Evolutionary conservation across 2,329 filamentous ascomycete species (phyloP), one percentile per base, ranked within the genome.

Genomic region (Teratosphaeria destructans): DNA sequence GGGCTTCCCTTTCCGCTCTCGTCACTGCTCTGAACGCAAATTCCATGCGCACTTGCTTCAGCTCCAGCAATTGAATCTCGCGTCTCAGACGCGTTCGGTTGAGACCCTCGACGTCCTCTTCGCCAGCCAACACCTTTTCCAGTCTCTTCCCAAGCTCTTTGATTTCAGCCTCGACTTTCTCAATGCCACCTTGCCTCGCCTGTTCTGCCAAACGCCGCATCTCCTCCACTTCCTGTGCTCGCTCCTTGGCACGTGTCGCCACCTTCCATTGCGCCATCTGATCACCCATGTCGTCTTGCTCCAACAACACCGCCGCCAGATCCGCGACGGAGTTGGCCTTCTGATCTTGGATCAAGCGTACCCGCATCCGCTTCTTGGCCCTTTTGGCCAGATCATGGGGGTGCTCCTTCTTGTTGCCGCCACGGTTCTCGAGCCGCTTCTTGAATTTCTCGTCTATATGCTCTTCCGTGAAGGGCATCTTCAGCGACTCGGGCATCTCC

Each of bases 291-390:
- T 73, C 66, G 52, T 79, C 73, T 65, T 83, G 80, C 61, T 79
- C 75, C 29, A 71, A 62, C 57, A 86, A 68, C 3, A 85, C 81
- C 23, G 81, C 79, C 0, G 83, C 82, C 27, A 85, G 69, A 66
- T 86, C 84, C 5, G 83, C 84, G 23, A 85, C 77, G 52, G 76
- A 79, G 59, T 83, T 85, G n/a, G 82, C 82, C 69, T 82, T 84
- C 69, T 86, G 84, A 67, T 86, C 76, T 82, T 85, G 85, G 53
- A 86, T 74, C 59, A 75, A 75, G n/a, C 78, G 79, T 26, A 79
- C 75, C 61, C 78, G 77, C 70, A 81, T 79, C 63, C 76, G 78
- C 71, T 65, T 77, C 75, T 64, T 73, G 66, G 60, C 66, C 70
- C 66, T 61, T 59, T 63, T 65, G 57, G 70, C 70, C 26, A 72